These are phyloP conservation scores for Trapa incisa DNA, from an alignment of 345 rosid species.

Conservation along the genomic window DNA sequence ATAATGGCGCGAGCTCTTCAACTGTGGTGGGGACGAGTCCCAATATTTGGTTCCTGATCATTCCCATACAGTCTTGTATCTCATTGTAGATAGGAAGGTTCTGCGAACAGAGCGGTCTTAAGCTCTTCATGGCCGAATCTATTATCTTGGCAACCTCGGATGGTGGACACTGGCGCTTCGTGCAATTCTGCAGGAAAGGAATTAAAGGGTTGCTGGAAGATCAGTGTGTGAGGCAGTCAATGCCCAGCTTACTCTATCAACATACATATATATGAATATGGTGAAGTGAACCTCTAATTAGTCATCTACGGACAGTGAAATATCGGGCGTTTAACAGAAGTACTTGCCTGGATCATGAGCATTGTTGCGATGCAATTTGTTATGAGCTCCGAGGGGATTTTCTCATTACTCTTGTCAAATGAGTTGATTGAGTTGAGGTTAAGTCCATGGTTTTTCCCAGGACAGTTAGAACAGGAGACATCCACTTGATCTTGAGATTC, in stretches of 20 bases:
- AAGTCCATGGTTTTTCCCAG: slow-evolving; percentile 8
- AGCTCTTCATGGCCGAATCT: slow-evolving; percentile 51
- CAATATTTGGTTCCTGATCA: too few relatives aligned
- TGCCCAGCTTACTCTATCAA: not conserved
- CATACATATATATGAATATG: too few relatives aligned
- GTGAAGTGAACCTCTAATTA: not conserved
- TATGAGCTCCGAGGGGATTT: slow-evolving; percentile 63
- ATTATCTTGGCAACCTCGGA: slow-evolving; percentile 68
- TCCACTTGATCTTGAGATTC: slow-evolving; percentile 20
- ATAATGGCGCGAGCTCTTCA: too few relatives aligned
- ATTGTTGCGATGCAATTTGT: slow-evolving; percentile 74
- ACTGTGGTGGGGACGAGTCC: too few relatives aligned
- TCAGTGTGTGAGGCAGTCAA: not conserved
- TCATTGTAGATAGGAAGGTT: slow-evolving; percentile 73
- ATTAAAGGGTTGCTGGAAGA: too few relatives aligned
- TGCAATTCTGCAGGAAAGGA: slow-evolving; percentile 51
- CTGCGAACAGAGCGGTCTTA: slow-evolving; percentile 65
- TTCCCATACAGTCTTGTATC: slow-evolving; percentile 64
- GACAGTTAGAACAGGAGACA: slow-evolving; percentile 27
- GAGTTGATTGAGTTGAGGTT: slow-evolving; percentile 20
- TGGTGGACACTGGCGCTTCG: slow-evolving; percentile 65
- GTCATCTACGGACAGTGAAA: not conserved
- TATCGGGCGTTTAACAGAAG: not conserved
- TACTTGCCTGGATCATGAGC: slow-evolving; percentile 77
- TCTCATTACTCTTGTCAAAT: slow-evolving; percentile 27